Base-by-base conservation (phyloP, 345 rosid species). In the Ceriops zippeliana region DNA sequence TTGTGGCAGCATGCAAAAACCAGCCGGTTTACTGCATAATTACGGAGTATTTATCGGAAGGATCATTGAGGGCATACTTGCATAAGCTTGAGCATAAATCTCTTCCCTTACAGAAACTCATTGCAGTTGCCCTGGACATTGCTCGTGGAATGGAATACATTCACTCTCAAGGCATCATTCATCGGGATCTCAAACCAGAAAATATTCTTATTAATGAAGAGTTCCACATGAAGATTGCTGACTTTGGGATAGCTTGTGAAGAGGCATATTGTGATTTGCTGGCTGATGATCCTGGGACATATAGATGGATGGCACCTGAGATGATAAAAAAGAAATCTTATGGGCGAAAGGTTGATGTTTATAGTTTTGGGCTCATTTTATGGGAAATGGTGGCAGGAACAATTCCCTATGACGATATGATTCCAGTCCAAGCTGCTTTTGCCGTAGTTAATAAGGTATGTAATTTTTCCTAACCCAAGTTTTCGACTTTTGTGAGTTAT, bases 231-330 rank as follows among this genome's bases (percentile, higher is more conserved):
- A 96, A 90, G 78, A 80, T 96, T 47, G 99, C 99, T 52, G 99
- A 96, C 77, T 96, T 96, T 77, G 99, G 99, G 32, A 96, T 96
- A 76, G 99, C 98, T 5, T 92, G 99, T 68, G 97, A 92, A 70
- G 97, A 87, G 78, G 88, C 85, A 61, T 73, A 79, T 73, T 96
- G 96, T 77, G 98, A 92, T 74, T 71, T 74, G 52, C 69, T 89
- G 78, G 92, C 91, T 27, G 99, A 96, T 78, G 99, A 96, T 67
- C 99, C 97, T 1, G 99, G 99, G 37, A 96, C 99, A 21, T 96
- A 88, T 49, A 86, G 99, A 52, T 96, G 99, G 99, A 96, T 96
- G 99, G 99, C 99, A 67, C 99, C 99, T 58, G 99, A 96, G 79
- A 96, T 96, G 99, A 96, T 96, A 15, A 96, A 90, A 73, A 83